Evolutionary conservation across 2,329 filamentous ascomycete species (phyloP).

Genomic region (Pseudogymnoascus sp.): DNA sequence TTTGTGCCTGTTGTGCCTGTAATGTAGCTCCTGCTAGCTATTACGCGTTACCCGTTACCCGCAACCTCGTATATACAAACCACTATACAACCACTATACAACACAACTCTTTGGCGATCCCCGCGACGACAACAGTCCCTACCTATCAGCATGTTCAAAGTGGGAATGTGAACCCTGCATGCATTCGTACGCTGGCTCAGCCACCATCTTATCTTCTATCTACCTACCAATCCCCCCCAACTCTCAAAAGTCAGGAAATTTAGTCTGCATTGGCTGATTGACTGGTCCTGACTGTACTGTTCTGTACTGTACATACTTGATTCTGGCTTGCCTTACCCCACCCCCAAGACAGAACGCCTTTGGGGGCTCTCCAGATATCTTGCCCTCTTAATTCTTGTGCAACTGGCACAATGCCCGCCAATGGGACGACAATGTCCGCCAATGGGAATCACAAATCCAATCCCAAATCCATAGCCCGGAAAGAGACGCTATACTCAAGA

Average conservation of each 20-base stretch:
- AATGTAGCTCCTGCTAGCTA: not conserved
- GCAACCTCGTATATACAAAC: not conserved
- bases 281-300: not conserved
- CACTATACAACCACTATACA: not conserved
- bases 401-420: not conserved
- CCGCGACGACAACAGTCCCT: not conserved
- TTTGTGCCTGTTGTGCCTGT: not conserved
- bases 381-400: not conserved
- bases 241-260: not conserved
- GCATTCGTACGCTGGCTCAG: conserved; percentile 1
- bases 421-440: not conserved
- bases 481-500: conserved; percentile 42
- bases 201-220: not conserved
- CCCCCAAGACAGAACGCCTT: not conserved
- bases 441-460: not conserved
- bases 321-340: not conserved
- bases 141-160: not conserved
- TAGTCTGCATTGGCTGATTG: not conserved
- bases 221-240: not conserved
- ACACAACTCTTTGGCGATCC: not conserved
- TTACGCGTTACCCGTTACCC: conserved; percentile 4
- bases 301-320: not conserved
- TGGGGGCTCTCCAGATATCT: not conserved
- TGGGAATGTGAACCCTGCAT: conserved; percentile 4
- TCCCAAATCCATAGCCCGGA: conserved; percentile 4